Evolutionary conservation across 2,329 filamentous ascomycete species (phyloP).

Genomic region (Trichothecium roseum): DNA sequence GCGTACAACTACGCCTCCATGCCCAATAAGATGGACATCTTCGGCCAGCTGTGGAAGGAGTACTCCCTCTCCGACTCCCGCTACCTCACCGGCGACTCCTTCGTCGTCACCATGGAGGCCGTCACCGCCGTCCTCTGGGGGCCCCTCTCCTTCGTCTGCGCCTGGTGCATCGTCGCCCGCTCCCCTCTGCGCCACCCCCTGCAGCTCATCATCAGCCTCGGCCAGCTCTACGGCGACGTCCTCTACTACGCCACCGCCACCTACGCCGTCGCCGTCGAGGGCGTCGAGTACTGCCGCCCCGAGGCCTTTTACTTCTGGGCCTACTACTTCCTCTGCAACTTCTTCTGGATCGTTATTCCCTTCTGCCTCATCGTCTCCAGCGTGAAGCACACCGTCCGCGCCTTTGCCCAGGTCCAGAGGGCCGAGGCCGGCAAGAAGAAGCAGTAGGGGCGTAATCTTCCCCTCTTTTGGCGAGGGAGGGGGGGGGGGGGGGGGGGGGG

Average conservation of each 20-base stretch:
- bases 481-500: no score
- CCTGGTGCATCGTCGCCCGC: conserved; percentile 29
- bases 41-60: conserved; percentile 48
- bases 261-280: conserved; percentile 28
- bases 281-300: conserved; percentile 35
- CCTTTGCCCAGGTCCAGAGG: conserved; percentile 16
- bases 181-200: conserved; percentile 37
- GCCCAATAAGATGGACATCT: conserved; percentile 27
- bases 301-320: conserved; percentile 42
- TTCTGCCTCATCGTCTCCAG: conserved; percentile 19
- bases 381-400: conserved; percentile 12
- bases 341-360: conserved; percentile 43
- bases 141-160: conserved; percentile 37
- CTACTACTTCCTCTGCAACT: conserved; percentile 42
- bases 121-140: conserved; percentile 43
- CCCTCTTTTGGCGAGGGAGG: no score
- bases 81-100: conserved; percentile 41
- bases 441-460: conserved; percentile 10
- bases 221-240: conserved; percentile 40
- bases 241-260: conserved; percentile 40
- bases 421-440: conserved; percentile 14
- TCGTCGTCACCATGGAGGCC: conserved; percentile 46
- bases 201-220: conserved; percentile 34
- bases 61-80: conserved; percentile 46
- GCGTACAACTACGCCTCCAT: conserved; percentile 31